These are phyloP conservation scores for Syzygium aromaticum DNA, from an alignment of 345 rosid species.

Conservation along the genomic window DNA sequence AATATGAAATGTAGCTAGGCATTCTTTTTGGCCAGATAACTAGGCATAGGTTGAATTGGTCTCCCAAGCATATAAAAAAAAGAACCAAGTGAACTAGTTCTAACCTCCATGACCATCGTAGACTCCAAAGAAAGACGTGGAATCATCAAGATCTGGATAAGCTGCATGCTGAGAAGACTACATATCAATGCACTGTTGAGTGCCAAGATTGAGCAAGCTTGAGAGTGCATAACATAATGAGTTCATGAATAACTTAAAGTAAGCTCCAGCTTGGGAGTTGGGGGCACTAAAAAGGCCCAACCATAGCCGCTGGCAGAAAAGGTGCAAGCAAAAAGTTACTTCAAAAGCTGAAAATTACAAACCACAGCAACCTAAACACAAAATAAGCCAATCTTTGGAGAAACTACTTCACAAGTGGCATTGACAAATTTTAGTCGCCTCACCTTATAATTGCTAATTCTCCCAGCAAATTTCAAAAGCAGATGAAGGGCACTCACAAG, in stretches of 20 bases:
- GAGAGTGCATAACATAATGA: background rate
- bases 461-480: background rate
- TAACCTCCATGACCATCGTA: slow-evolving; percentile 99
- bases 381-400: background rate
- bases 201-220: background rate
- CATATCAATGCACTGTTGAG: background rate
- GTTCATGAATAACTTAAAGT: background rate
- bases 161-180: slow-evolving; percentile 65
- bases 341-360: background rate
- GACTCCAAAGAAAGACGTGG: slow-evolving; percentile 92
- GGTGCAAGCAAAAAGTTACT: background rate
- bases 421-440: background rate
- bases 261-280: background rate
- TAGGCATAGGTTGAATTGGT: background rate
- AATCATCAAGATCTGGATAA: slow-evolving; percentile 60
- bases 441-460: background rate
- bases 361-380: background rate
- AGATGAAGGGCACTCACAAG: background rate
- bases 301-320: background rate
- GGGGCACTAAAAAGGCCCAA: background rate
- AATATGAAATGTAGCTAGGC: background rate
- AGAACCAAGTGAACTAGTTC: background rate
- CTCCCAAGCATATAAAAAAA: background rate
- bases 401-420: background rate
- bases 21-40: background rate